phyloP scores from a whole-genome alignment of 768 basidiomycete genomes.

The Rhodosporidiobolus sp. region DNA sequence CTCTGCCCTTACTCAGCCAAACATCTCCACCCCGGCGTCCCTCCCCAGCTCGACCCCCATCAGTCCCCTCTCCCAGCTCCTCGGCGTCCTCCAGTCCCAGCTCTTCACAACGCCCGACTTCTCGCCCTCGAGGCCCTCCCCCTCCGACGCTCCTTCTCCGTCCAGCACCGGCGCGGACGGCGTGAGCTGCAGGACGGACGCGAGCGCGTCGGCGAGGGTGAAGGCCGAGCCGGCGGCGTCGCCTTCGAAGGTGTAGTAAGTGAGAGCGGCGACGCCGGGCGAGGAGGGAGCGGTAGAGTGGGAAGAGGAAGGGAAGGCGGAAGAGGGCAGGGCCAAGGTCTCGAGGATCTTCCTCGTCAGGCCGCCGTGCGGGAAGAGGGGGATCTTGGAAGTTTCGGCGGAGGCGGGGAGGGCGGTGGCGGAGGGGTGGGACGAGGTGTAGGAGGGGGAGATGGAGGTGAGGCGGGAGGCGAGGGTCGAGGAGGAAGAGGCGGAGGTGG shows the following conservation, averaged over 20 bases:
- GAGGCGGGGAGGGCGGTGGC: neutral
- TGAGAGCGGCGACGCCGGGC: conserved; percentile 6
- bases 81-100: conserved; percentile 28
- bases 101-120: neutral
- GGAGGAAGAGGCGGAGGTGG: neutral
- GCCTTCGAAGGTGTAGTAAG: conserved; percentile 33
- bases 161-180: neutral
- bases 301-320: neutral
- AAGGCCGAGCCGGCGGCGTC: conserved; percentile 3
- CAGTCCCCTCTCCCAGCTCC: conserved; percentile 37
- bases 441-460: conserved; percentile 1
- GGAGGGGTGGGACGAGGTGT: neutral
- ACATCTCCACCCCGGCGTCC: conserved; percentile 20
- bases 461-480: neutral
- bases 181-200: neutral
- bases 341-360: conserved; percentile 30
- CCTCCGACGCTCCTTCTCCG: neutral
- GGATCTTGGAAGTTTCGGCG: neutral
- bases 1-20: conserved; percentile 12
- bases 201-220: conserved; percentile 26
- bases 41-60: conserved; percentile 25
- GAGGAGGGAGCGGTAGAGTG: neutral
- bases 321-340: neutral
- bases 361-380: conserved; percentile 34
- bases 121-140: too few relatives aligned